Percentiles rank a stretch among this genome's conserved stretches.
phyloP scores from a whole-genome alignment of 2,329 filamentous ascomycete genomes.

The Endothia cerciana region DNA sequence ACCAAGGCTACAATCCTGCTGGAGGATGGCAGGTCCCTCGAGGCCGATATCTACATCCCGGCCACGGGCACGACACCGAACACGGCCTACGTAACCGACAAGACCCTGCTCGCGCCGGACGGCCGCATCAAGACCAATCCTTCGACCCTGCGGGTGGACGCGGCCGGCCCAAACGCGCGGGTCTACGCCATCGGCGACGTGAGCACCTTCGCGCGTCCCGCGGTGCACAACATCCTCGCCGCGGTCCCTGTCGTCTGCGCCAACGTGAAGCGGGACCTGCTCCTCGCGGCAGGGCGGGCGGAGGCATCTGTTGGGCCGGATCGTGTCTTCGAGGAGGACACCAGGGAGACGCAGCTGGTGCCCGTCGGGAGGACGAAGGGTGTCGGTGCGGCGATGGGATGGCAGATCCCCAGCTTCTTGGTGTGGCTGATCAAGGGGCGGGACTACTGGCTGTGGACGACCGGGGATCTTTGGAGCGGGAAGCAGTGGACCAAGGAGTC shows the following conservation, averaged over 20 bases:
- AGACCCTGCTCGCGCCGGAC: constrained; percentile 33
- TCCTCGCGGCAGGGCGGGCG: constrained; percentile 39
- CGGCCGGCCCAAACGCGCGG: constrained; percentile 33
- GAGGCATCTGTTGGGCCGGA: constrained; percentile 34
- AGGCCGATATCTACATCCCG: constrained; percentile 54
- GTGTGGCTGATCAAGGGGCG: constrained; percentile 55
- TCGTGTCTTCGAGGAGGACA: constrained; percentile 46
- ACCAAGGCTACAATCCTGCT: constrained; percentile 43
- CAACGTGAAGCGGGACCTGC: constrained; percentile 55
- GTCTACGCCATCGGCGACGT: constrained; percentile 54
- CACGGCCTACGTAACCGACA: constrained; percentile 29
- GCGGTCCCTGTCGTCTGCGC: constrained; percentile 48
- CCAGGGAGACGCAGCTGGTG: constrained; percentile 50
- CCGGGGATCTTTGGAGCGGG: constrained; percentile 52
- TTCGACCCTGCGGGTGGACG: constrained; percentile 41
- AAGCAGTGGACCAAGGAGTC: constrained; percentile 53
- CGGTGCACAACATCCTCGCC: constrained; percentile 46
- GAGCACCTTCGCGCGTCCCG: constrained; percentile 44
- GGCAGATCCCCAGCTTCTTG: constrained; percentile 46
- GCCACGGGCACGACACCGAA: constrained; percentile 42
- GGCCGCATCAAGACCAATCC: constrained; percentile 44
- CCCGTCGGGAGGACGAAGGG: constrained; percentile 50
- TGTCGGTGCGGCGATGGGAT: constrained; percentile 50
- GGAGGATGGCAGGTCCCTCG: constrained; percentile 42
- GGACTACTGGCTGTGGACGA: constrained; percentile 57